Evolutionary conservation across 1,284 basidiomycete species (phyloP).

Genomic region (Ustilago bromivora): DNA sequence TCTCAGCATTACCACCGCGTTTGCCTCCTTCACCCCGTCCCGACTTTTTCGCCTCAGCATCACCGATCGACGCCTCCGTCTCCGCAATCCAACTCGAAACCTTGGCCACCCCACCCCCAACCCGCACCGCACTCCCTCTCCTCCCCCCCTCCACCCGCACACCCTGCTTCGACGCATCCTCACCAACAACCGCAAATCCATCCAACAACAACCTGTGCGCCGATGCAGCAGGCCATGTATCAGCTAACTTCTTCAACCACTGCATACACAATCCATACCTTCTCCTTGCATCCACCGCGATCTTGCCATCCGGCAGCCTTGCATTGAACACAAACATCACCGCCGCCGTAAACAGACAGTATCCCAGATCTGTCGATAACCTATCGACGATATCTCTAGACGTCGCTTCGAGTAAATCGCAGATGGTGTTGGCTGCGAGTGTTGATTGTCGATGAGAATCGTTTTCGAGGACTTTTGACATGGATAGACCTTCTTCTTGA

Average conservation of each 20-base stretch:
- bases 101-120: constrained; percentile 19
- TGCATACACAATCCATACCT: constrained; percentile 58
- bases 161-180: constrained; percentile 46
- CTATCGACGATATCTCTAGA: constrained; percentile 57
- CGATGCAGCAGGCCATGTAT: constrained; percentile 62
- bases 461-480: constrained; percentile 54
- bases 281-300: constrained; percentile 45
- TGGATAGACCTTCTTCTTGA: constrained; percentile 53
- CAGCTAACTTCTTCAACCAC: constrained; percentile 57
- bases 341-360: constrained; percentile 63
- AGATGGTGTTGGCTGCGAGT: constrained; percentile 57
- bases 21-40: not conserved
- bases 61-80: constrained; percentile 28
- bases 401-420: constrained; percentile 53
- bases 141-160: constrained; percentile 11
- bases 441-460: constrained; percentile 52
- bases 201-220: constrained; percentile 62
- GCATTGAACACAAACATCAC: constrained; percentile 65
- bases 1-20: not conserved
- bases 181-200: constrained; percentile 58
- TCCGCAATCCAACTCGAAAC: constrained; percentile 51
- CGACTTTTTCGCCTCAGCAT: not conserved
- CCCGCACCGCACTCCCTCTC: constrained; percentile 26
- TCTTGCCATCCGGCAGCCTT: constrained; percentile 42
- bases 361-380: constrained; percentile 58